These are phyloP conservation scores for Schizosaccharomyces cryophilus DNA, from an alignment of 805 yeast species.

Conservation along the genomic window DNA sequence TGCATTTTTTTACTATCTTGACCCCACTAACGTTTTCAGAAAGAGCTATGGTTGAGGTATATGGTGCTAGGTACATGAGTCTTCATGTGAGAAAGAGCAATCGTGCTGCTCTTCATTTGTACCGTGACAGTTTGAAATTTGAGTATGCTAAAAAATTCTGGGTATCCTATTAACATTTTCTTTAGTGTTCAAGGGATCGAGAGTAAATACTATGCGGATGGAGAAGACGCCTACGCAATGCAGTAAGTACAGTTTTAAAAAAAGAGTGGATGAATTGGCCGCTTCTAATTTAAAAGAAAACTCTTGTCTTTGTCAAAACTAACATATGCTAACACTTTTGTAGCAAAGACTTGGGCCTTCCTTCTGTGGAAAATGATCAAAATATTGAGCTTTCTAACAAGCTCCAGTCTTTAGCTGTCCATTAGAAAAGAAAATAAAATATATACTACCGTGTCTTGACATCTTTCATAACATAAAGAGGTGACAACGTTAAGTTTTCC, in stretches of 20 bases:
- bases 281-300: too few relatives aligned
- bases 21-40: slow-evolving; percentile 13
- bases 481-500: too few relatives aligned
- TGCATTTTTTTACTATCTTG: neutral
- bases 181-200: slow-evolving; percentile 45
- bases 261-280: neutral
- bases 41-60: slow-evolving; percentile 57
- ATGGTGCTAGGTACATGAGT: slow-evolving; percentile 60
- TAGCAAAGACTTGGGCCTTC: too few relatives aligned
- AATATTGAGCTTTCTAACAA: too few relatives aligned
- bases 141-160: slow-evolving; percentile 16
- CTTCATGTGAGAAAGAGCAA: slow-evolving; percentile 85
- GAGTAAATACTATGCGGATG: slow-evolving; percentile 80
- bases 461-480: too few relatives aligned
- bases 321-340: too few relatives aligned
- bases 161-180: neutral
- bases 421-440: too few relatives aligned
- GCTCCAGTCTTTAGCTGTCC: too few relatives aligned
- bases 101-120: slow-evolving; percentile 78
- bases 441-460: too few relatives aligned
- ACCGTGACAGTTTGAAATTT: slow-evolving; percentile 62
- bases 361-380: too few relatives aligned
- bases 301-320: too few relatives aligned
- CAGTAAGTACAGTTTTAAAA: slow-evolving; percentile 22
- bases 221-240: slow-evolving; percentile 96